Percentiles rank a stretch among this genome's conserved stretches.
Conservation (phyloP, 805 yeast genomes). For the Dipodascus geniculatus region DNA sequence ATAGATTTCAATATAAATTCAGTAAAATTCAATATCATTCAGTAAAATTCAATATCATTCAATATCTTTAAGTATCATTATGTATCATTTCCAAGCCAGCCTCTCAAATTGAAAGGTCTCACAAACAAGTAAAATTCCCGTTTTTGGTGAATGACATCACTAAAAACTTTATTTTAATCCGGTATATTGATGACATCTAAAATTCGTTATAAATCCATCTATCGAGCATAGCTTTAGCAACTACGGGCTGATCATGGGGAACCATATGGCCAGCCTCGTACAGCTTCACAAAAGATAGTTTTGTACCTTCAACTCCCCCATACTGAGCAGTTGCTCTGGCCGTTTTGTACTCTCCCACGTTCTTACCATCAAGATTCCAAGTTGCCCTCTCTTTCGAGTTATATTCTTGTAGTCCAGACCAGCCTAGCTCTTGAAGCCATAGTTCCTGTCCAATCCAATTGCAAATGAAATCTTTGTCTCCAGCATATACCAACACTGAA, state of each 20-base stretch:
- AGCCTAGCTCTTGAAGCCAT: slow-evolving; percentile 59
- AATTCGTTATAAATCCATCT: slow-evolving; percentile 51
- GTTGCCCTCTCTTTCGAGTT: slow-evolving; percentile 23
- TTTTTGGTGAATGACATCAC: neutral
- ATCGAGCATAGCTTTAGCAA: slow-evolving; percentile 66
- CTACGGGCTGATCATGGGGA: slow-evolving; percentile 68
- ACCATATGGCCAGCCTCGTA: slow-evolving; percentile 93
- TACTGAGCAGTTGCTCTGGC: slow-evolving; percentile 21
- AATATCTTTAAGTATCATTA: too few relatives aligned
- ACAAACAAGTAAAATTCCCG: neutral
- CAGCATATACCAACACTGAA: slow-evolving; percentile 75
- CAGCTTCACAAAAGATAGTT: slow-evolving; percentile 69
- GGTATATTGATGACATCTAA: too few relatives aligned
- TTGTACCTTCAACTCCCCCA: slow-evolving; percentile 9
- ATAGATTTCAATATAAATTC: too few relatives aligned
- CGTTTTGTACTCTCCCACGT: slow-evolving; percentile 56
- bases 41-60: too few relatives aligned
- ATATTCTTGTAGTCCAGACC: slow-evolving; percentile 41
- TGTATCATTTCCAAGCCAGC: too few relatives aligned
- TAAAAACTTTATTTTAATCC: too few relatives aligned
- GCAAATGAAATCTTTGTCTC: slow-evolving; percentile 81
- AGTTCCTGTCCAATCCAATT: slow-evolving; percentile 82
- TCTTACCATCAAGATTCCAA: slow-evolving; percentile 30
- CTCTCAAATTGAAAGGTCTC: too few relatives aligned
- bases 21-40: too few relatives aligned